Evolutionary conservation across 257 asterid genomes (phyloP).

Genomic region (Marsdenia floribunda): DNA sequence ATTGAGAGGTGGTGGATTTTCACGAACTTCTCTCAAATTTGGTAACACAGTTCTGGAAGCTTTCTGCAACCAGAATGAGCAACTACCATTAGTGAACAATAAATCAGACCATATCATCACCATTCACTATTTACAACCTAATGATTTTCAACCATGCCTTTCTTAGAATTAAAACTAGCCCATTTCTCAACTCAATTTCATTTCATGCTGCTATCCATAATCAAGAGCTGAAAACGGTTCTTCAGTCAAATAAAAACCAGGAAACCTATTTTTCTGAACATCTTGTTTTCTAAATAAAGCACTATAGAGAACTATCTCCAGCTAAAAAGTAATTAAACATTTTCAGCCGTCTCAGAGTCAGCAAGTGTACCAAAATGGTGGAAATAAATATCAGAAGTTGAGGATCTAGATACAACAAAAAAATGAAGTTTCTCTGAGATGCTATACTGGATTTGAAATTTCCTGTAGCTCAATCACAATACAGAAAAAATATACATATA

Average conservation of each 20-base stretch:
- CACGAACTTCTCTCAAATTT: slow-evolving; percentile 50
- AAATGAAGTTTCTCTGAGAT: slow-evolving; percentile 50
- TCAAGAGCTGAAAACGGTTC: background rate
- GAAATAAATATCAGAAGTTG: background rate
- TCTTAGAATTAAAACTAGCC: background rate
- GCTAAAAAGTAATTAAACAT: background rate
- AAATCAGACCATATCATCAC: slow-evolving; percentile 4
- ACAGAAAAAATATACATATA: background rate
- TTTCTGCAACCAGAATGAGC: slow-evolving; percentile 46
- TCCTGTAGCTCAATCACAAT: slow-evolving; percentile 30
- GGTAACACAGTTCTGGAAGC: slow-evolving; percentile 40
- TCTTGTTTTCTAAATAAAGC: background rate
- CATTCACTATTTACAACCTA: background rate
- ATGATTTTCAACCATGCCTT: background rate
- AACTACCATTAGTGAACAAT: slow-evolving; percentile 5
- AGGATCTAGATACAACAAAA: background rate
- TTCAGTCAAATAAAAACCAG: background rate
- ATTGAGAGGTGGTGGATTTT: slow-evolving; percentile 63
- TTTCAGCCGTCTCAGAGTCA: background rate
- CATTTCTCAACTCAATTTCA: background rate
- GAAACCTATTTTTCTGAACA: background rate
- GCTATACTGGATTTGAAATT: slow-evolving; percentile 1
- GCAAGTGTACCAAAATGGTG: background rate
- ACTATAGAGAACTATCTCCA: background rate
- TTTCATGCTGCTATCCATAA: slow-evolving; percentile 2